phyloP scores from a whole-genome alignment of 2,329 filamentous ascomycete species.

The Cryphonectria radicalis region DNA sequence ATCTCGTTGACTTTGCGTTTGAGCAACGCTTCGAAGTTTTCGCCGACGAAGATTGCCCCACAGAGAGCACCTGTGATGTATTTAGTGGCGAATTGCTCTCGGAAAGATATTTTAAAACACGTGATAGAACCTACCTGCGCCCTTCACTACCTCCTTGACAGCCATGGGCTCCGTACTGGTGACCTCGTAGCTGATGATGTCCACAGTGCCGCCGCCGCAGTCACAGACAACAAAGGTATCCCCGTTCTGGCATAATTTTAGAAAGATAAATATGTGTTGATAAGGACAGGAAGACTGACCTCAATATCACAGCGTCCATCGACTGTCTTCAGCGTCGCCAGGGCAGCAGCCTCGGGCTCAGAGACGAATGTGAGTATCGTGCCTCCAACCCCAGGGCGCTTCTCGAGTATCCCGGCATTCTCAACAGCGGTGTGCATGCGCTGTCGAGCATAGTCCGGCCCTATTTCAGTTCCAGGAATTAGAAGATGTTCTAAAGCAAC shows the following conservation, averaged over 20 bases:
- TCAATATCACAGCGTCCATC: constrained; percentile 32
- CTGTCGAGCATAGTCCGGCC: constrained; percentile 42
- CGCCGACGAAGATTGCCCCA: constrained; percentile 47
- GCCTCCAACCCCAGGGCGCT: constrained; percentile 31
- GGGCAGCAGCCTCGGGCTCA: constrained; percentile 51
- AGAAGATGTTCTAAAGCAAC: not conserved
- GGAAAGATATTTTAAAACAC: not conserved
- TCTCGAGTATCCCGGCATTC: constrained; percentile 42
- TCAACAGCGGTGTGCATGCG: constrained; percentile 44
- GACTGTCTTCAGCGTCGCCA: constrained; percentile 42
- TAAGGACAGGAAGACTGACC: constrained; percentile 13
- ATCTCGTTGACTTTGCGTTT: constrained; percentile 28
- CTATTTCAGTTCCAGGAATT: not conserved
- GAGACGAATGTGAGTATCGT: constrained; percentile 44
- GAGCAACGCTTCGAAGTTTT: constrained; percentile 40
- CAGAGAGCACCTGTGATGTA: constrained; percentile 41
- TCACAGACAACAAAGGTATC: constrained; percentile 38
- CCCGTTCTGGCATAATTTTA: constrained; percentile 17
- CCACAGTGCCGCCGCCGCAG: constrained; percentile 39
- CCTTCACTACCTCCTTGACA: constrained; percentile 44
- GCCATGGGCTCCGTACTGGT: constrained; percentile 32
- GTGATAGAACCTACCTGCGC: constrained; percentile 38
- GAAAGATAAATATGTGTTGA: not conserved
- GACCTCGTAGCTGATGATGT: constrained; percentile 47
- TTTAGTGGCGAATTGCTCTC: not conserved